Base-by-base conservation (phyloP, 192 early-diverging fungal genomes). In the Backusella tarrabulga region DNA sequence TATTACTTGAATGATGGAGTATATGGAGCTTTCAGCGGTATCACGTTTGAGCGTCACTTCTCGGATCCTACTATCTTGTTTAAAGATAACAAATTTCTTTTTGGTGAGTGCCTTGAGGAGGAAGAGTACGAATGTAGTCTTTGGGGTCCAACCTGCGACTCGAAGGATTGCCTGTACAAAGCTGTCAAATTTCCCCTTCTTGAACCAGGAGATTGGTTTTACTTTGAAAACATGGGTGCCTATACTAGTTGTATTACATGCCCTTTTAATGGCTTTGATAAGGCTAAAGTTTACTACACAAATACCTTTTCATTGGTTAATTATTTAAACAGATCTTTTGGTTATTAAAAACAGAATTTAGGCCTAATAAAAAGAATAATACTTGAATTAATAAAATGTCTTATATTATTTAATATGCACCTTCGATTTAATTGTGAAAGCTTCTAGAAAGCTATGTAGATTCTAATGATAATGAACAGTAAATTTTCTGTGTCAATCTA, bases 1-100 rank as follows among this genome's bases (percentile, higher is more conserved):
- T 90, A 99, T 87, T 99, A 99, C 86, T 92, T 99, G 83, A 99
- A 99, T 83, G 98, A 99, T 80, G 98, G 98, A 63, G 92, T 98
- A 86, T 99, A 99, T 79, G 97, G 95, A 56, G 91, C 91, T 81
- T 98, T 99, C 89, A 99, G 98, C 88, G 97, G 97, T 86, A 93
- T 98, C 86, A 92, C 95, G 72, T 99, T 97, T 86, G 98, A 99
- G 85, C 97, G 98, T 85, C 92, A 92, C 88, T 36, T 92, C 93
- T 35, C 71, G 81, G 38, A 11, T 8, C 92, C 97, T 34, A 78
- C 90, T 34, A 71, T 78, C 3, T 76, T 78, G 60, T 26, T 35
- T n/a, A 78, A 78, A 34, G 79, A 80, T 23, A 83, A 81, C 0
- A 68, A 46, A 1, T 88, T 82, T 69, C 26, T 77, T 2, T 83